Conservation (phyloP, 139 green algal species). For the Coelastrella sp. region DNA sequence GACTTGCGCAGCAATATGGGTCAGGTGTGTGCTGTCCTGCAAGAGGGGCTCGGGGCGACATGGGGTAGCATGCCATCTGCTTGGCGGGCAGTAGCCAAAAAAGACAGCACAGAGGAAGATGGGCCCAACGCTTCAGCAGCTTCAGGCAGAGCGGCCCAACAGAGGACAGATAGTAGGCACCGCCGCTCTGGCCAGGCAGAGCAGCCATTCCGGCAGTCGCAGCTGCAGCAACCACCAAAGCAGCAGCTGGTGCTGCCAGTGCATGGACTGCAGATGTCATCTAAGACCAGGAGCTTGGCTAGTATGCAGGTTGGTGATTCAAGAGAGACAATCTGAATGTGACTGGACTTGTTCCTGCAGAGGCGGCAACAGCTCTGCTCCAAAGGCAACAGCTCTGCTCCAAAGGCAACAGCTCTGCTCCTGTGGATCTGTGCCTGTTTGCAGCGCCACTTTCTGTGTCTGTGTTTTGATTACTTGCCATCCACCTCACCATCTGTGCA, state of each 20-base stretch:
- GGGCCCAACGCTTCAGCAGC: not conserved
- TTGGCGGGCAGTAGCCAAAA: not conserved
- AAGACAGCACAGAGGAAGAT: not conserved
- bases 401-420: not conserved
- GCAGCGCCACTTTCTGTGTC: no score
- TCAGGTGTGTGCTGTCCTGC: not conserved
- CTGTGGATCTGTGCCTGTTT: no score
- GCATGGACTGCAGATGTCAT: conserved; percentile 38
- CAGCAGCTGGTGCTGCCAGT: conserved; percentile 30
- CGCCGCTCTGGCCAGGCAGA: not conserved
- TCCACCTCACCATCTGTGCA: no score
- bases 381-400: no score
- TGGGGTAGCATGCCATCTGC: conserved; percentile 29
- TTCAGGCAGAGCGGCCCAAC: not conserved
- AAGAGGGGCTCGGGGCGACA: not conserved
- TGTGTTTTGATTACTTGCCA: no score
- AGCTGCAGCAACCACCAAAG: not conserved
- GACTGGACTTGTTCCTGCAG: not conserved
- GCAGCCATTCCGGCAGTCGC: not conserved
- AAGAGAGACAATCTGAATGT: not conserved
- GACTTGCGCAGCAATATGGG: conserved; percentile 15
- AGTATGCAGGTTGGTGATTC: not conserved
- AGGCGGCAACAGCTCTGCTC: no score
- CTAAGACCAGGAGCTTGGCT: conserved; percentile 34
- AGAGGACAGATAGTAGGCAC: not conserved